Conservation (phyloP, 2,329 filamentous ascomycete genomes). For the Botrytis sinoallii region DNA sequence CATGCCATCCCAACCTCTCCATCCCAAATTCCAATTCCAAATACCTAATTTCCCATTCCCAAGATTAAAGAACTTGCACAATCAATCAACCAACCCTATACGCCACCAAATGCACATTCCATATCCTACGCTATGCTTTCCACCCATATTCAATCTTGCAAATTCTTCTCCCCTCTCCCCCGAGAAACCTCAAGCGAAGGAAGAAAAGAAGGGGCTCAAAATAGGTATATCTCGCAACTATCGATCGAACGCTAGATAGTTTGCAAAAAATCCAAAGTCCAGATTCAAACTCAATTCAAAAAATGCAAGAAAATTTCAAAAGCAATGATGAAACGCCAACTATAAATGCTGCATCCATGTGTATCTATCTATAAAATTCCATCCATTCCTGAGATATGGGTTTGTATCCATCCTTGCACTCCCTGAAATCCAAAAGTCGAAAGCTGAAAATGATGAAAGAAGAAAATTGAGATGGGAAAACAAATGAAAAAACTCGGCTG, state of each 20-base stretch:
- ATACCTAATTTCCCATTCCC: neutral
- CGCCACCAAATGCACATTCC: neutral
- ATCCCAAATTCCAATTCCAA: neutral
- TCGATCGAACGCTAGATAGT: neutral
- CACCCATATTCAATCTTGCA: neutral
- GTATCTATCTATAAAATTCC: slow-evolving; percentile 17
- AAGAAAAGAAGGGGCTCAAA: neutral
- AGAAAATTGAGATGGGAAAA: neutral
- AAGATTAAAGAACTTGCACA: neutral
- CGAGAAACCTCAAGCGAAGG: neutral
- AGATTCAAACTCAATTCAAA: neutral
- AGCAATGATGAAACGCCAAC: neutral
- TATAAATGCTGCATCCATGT: slow-evolving; percentile 13
- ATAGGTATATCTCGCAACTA: slow-evolving; percentile 3
- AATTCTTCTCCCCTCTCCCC: neutral
- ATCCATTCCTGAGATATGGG: neutral
- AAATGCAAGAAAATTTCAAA: neutral
- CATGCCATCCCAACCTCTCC: neutral
- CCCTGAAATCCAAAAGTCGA: neutral
- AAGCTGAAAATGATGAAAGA: neutral
- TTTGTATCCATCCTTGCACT: neutral
- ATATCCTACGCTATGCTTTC: slow-evolving; percentile 8
- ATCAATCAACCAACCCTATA: neutral
- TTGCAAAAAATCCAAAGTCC: neutral
- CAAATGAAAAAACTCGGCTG: neutral